These are phyloP conservation scores for Talinum fruticosum DNA, from an alignment of 148 eudicot species.

Conservation along the genomic window DNA sequence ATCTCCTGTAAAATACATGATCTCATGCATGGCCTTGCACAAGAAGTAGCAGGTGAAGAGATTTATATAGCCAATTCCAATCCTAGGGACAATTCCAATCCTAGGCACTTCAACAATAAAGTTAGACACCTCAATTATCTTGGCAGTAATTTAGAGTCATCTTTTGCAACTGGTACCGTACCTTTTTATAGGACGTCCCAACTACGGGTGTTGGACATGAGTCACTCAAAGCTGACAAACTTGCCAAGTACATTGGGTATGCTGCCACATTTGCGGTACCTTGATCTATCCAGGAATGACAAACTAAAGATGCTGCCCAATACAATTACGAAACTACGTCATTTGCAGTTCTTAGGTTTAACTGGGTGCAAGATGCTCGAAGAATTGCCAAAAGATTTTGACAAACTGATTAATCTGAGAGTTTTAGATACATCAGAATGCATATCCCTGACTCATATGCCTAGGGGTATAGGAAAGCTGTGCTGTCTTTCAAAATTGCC, in stretches of 20 bases:
- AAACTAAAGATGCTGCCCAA: too few relatives aligned
- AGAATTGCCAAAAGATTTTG: background rate
- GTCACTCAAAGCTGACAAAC: background rate
- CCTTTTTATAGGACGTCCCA: background rate
- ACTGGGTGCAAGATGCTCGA: background rate
- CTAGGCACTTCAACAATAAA: background rate
- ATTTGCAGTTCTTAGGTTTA: background rate
- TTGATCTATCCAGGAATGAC: background rate
- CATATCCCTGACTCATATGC: background rate
- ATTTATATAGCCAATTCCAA: too few relatives aligned
- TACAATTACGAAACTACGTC: background rate
- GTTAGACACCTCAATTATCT: background rate
- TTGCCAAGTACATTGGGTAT: background rate
- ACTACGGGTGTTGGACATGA: background rate
- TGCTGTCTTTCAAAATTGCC: background rate
- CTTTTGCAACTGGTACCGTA: too few relatives aligned
- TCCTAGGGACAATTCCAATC: too few relatives aligned
- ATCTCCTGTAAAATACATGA: constrained; percentile 13
- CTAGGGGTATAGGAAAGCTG: background rate
- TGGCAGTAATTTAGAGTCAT: background rate
- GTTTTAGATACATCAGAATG: background rate
- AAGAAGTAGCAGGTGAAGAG: background rate
- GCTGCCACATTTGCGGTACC: background rate
- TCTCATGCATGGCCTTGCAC: background rate
- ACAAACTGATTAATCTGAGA: background rate